phyloP scores from a whole-genome alignment of 768 basidiomycete species.

The Leucocoprinus sp. region DNA sequence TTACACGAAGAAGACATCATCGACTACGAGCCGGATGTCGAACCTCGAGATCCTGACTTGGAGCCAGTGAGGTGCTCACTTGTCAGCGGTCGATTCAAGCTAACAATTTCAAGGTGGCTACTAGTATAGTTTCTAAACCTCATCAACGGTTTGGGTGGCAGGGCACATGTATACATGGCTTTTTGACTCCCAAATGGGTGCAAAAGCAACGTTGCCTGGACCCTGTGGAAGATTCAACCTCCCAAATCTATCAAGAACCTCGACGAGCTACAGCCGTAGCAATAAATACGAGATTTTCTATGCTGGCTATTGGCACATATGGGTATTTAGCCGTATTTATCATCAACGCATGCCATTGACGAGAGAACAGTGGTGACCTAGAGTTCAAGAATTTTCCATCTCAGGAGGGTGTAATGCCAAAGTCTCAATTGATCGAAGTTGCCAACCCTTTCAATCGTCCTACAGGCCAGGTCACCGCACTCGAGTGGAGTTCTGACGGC shows the following conservation, averaged over 20 bases:
- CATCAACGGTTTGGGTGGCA: constrained; percentile 42
- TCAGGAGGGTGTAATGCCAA: constrained; percentile 45
- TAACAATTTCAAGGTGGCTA: constrained; percentile 2
- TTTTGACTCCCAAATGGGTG: constrained; percentile 68
- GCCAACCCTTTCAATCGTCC: constrained; percentile 51
- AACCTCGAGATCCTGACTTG: constrained; percentile 10
- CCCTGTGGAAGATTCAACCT: constrained; percentile 27
- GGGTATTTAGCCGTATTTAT: constrained; percentile 33
- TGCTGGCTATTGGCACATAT: constrained; percentile 72
- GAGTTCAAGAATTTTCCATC: constrained; percentile 65
- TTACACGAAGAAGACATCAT: constrained; percentile 32
- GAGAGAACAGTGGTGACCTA: constrained; percentile 46
- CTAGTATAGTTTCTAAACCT: constrained; percentile 14
- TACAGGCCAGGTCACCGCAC: constrained; percentile 52
- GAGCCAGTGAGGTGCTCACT: constrained; percentile 3
- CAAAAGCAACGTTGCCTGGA: constrained; percentile 64
- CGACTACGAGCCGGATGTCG: constrained; percentile 8
- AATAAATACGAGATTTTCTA: constrained; percentile 73
- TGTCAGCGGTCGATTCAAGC: background rate
- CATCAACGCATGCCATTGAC: background rate
- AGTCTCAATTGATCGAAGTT: constrained; percentile 53
- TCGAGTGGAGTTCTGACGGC: constrained; percentile 95
- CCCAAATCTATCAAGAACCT: constrained; percentile 51
- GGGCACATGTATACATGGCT: constrained; percentile 74
- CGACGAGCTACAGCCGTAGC: constrained; percentile 56